A percentile compares a stretch with the other conserved stretches of the same genome.
Conservation (phyloP, 73 alveolate genomes). For the Tetrahymena thermophila region DNA sequence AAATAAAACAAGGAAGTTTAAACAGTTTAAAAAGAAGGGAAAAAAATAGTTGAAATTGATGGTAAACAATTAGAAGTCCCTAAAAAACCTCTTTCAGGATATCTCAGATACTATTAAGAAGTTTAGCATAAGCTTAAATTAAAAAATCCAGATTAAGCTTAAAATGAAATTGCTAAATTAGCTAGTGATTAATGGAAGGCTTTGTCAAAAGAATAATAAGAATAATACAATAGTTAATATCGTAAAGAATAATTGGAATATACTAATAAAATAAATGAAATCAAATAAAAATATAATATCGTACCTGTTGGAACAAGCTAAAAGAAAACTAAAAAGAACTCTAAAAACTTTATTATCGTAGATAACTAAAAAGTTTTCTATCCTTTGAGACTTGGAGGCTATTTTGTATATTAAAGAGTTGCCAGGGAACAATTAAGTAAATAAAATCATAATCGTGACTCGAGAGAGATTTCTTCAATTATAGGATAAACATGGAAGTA, state of each 20-base stretch:
- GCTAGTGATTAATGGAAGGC: not conserved
- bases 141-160: not conserved
- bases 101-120: not conserved
- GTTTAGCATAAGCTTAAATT: not conserved
- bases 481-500: not conserved
- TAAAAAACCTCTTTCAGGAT: not conserved
- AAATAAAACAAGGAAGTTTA: not conserved
- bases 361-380: not conserved
- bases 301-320: not conserved
- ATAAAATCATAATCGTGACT: not conserved
- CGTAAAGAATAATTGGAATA: not conserved
- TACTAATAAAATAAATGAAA: not conserved
- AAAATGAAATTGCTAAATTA: not conserved
- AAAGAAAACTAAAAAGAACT: not conserved
- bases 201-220: not conserved
- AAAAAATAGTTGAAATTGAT: not conserved
- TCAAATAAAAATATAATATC: not conserved
- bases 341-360: not conserved
- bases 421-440: not conserved
- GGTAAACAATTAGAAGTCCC: not conserved
- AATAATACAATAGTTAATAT: not conserved
- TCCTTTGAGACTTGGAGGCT: not conserved
- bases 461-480: not conserved
- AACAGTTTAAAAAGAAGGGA: not conserved
- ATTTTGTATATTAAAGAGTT: not conserved